Evolutionary conservation across 2,329 filamentous ascomycete genomes (phyloP).

Genomic region (Myriosclerotinia duriaeana): DNA sequence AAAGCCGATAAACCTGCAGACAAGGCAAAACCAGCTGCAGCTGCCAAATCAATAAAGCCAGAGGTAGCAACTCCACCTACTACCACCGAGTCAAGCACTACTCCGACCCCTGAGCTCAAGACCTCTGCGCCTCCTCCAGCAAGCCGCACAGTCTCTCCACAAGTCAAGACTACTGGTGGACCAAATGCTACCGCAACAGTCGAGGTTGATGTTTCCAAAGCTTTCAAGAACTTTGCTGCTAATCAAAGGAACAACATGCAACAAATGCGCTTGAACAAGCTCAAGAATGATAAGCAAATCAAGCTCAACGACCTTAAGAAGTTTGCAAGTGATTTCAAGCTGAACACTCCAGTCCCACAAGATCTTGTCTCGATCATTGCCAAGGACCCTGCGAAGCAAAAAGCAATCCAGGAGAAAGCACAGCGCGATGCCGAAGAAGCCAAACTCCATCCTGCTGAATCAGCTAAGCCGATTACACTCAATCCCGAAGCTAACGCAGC

Average conservation of each 20-base stretch:
- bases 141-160: conserved; percentile 39
- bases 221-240: conserved; percentile 64
- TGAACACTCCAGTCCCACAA: conserved; percentile 85
- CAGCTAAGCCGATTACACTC: conserved; percentile 48
- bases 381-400: conserved; percentile 93
- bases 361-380: conserved; percentile 94
- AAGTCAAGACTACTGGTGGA: conserved; percentile 38
- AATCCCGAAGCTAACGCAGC: conserved; percentile 46
- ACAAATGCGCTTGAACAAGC: conserved; percentile 57
- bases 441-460: conserved; percentile 48
- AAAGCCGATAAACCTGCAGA: conserved; percentile 36
- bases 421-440: conserved; percentile 69
- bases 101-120: conserved; percentile 35
- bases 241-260: conserved; percentile 57
- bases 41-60: conserved; percentile 32
- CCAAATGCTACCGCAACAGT: conserved; percentile 61
- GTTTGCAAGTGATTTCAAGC: conserved; percentile 91
- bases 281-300: conserved; percentile 77
- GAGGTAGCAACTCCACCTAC: conserved; percentile 38
- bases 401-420: conserved; percentile 87
- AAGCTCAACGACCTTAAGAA: conserved; percentile 94
- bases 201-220: conserved; percentile 59
- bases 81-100: conserved; percentile 35
- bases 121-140: conserved; percentile 39
- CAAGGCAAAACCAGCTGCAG: conserved; percentile 37